A percentile compares a stretch with the other conserved stretches of the same genome.
Conservation (phyloP, 352 stramenopile species). For the Globisporangium okanoganense region DNA sequence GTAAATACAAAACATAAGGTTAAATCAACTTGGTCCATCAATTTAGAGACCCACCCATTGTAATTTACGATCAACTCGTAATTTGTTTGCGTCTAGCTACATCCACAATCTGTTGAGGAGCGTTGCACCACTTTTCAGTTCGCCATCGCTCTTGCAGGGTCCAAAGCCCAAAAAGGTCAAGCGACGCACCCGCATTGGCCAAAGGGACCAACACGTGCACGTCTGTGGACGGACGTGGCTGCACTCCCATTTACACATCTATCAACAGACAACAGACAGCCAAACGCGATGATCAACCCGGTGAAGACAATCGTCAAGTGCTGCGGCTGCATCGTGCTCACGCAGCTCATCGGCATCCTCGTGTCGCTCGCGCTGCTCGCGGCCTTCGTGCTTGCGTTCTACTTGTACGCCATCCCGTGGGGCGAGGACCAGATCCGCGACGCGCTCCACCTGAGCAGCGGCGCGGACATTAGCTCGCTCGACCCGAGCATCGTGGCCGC, state of each 20-base stretch:
- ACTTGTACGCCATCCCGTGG: slow-evolving; percentile 70
- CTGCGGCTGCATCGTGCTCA: slow-evolving; percentile 71
- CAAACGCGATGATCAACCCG: slow-evolving; percentile 15
- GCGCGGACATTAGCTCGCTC: slow-evolving; percentile 50
- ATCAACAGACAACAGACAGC: background rate
- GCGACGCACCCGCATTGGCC: no score
- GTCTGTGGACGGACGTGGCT: background rate
- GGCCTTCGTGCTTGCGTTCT: slow-evolving; percentile 57
- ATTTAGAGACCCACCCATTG: no score
- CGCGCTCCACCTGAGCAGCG: slow-evolving; percentile 36
- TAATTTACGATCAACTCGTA: no score
- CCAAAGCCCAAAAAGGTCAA: no score
- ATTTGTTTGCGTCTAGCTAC: no score
- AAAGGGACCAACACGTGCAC: background rate
- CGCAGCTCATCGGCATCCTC: slow-evolving; percentile 63
- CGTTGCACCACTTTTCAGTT: no score
- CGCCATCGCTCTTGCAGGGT: no score
- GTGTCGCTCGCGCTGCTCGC: slow-evolving; percentile 48
- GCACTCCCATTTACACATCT: background rate
- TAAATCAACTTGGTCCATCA: no score
- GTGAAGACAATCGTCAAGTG: slow-evolving; percentile 47
- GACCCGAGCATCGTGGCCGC: slow-evolving; percentile 41
- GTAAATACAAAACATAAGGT: no score
- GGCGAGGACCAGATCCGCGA: slow-evolving; percentile 68
- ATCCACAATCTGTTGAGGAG: no score